Base-by-base conservation (phyloP, 441 rosid species). In the Bruguiera hainesii region DNA sequence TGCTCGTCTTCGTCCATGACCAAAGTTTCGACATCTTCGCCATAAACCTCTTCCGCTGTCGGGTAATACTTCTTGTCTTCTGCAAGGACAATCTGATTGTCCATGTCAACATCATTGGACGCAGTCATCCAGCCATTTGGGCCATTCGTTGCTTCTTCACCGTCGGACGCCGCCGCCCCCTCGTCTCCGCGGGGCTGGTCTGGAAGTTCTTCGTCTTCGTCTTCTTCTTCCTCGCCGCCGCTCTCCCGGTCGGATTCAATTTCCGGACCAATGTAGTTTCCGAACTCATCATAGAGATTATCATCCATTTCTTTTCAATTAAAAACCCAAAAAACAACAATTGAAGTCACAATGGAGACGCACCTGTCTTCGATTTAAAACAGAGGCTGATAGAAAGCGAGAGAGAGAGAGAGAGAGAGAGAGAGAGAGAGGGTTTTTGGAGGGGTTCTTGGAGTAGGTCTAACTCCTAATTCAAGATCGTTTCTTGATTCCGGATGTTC, bases 1-100 rank as follows among this genome's bases (percentile, higher is more conserved):
- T 77, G 97, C 74, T 89, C 98, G 58, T 94, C 98, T 74, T 94
- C 98, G 60, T 94, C 99, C 93, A 91, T 94, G 50, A 94, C 99
- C 76, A 94, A 71, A 15, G 98, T 82, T 79, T 94, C 98, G n/a
- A 94, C 97, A 75, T 85, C 97, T 69, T 88, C 97, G 4, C 98
- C 99, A 51, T 88, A 94, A 53, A 94, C 97, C 82, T 94, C 98
- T 75, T 94, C 97, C 4, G 98, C 99, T 7, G 99, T 91, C 1
- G 98, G 97, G 63, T 94, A 91, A 64, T 94, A 91, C 73, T 94
- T 94, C 81, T 91, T 89, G 67, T 91, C 98, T 84, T 91, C 99
- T 7, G 98, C 96, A 50, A 94, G 99, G 31, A 94, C 94, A 49
- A 94, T 85, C 79, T 94, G 98, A 68, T 85, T 94, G 29, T 89